phyloP scores from a whole-genome alignment of 176 grass and related monocot genomes.

The Guadua angustifolia region DNA sequence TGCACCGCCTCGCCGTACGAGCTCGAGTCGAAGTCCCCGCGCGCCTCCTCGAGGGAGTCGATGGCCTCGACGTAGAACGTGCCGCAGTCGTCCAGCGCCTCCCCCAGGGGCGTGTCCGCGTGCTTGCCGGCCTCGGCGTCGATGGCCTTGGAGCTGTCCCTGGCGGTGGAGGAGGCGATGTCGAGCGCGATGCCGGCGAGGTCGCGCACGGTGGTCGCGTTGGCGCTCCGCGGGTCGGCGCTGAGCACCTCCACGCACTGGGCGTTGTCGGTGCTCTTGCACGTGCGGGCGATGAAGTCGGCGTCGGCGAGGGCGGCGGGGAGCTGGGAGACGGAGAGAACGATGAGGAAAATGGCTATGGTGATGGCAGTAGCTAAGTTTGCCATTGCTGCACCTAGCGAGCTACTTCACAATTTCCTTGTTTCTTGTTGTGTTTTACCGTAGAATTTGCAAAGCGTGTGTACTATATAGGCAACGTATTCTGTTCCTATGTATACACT shows the following conservation, averaged over 20 bases:
- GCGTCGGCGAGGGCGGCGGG: background rate
- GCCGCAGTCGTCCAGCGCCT: background rate
- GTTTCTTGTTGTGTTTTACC: background rate
- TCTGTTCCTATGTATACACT: too few relatives aligned
- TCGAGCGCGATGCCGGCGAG: conserved; percentile 24
- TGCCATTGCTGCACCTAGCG: background rate
- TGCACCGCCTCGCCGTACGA: background rate
- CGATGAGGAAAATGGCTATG: background rate
- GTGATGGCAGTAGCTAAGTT: background rate
- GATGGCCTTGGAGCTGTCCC: background rate
- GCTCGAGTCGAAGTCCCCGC: background rate
- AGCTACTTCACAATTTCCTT: background rate
- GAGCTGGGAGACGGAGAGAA: background rate
- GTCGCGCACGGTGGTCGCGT: background rate
- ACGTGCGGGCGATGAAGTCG: conserved; percentile 6
- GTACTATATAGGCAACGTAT: too few relatives aligned
- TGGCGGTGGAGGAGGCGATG: background rate
- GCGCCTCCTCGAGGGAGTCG: background rate
- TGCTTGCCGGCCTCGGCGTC: too few relatives aligned
- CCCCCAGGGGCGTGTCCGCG: background rate
- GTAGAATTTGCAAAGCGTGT: background rate
- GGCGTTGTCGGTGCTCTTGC: conserved; percentile 12
- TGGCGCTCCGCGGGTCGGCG: conserved; percentile 15
- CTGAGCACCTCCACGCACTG: background rate
- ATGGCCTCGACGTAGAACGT: background rate